phyloP scores from a whole-genome alignment of 2,329 filamentous ascomycete genomes.

The Cryoendolithus antarcticus region DNA sequence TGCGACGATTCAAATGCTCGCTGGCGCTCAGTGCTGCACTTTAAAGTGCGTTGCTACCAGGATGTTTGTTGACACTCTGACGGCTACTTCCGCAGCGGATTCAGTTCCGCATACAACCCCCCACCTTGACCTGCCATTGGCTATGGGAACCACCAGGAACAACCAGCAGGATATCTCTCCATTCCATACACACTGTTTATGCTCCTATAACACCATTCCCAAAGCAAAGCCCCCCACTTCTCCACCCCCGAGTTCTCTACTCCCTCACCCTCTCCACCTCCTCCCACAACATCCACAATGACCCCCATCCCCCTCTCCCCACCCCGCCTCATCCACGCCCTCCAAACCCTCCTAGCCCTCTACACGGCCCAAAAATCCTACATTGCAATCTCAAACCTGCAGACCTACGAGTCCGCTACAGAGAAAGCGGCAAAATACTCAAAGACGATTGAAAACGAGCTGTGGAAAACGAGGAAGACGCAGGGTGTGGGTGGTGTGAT shows the following conservation, averaged over 20 bases:
- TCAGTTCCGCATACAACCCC: too few species aligned
- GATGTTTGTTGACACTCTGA: too few species aligned
- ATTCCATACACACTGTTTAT: too few species aligned
- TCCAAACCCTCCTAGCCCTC: slow-evolving; percentile 28
- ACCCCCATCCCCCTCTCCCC: slow-evolving; percentile 6
- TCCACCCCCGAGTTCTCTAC: not conserved
- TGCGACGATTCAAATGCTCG: too few species aligned
- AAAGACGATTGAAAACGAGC: slow-evolving; percentile 28
- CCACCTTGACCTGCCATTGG: too few species aligned
- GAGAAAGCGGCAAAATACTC: slow-evolving; percentile 36
- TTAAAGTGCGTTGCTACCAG: too few species aligned
- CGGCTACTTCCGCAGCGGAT: too few species aligned
- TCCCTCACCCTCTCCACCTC: slow-evolving; percentile 3
- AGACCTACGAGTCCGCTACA: slow-evolving; percentile 32
- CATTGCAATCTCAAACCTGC: slow-evolving; percentile 32
- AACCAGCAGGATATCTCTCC: too few species aligned
- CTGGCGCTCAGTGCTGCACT: too few species aligned
- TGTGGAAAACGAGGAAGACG: slow-evolving; percentile 34
- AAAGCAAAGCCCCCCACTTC: too few species aligned
- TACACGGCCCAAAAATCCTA: slow-evolving; percentile 34
- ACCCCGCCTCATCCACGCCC: slow-evolving; percentile 22
- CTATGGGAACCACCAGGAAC: too few species aligned
- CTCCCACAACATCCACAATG: slow-evolving; percentile 5
- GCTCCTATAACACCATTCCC: too few species aligned
- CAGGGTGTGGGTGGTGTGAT: slow-evolving; percentile 29